Conservation (phyloP, 768 basidiomycete genomes). For the Amanita polypyramis region DNA sequence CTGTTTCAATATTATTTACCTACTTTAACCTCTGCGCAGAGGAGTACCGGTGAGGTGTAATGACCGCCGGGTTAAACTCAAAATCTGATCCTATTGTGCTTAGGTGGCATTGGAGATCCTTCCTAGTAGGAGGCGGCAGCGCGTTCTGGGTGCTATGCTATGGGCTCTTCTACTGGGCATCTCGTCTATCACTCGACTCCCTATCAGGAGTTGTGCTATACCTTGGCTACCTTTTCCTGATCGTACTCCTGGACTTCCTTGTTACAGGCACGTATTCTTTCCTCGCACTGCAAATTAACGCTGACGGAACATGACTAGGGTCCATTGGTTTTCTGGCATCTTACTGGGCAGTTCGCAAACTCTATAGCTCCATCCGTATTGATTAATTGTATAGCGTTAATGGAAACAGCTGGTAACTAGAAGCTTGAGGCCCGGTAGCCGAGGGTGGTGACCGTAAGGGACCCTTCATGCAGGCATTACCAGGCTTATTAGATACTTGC, state of each 20-base stretch:
- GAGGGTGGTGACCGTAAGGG: background rate
- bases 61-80: background rate
- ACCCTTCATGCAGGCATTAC: background rate
- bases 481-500: background rate
- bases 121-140: slow-evolving; percentile 85
- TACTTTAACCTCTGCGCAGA: slow-evolving; percentile 93
- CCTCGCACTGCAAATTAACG: background rate
- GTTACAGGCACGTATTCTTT: slow-evolving; percentile 53
- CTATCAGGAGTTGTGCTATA: slow-evolving; percentile 76
- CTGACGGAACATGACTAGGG: slow-evolving; percentile 30
- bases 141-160: slow-evolving; percentile 88
- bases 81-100: background rate
- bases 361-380: slow-evolving; percentile 78
- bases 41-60: slow-evolving; percentile 64
- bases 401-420: background rate
- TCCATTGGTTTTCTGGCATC: slow-evolving; percentile 88
- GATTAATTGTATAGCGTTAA: slow-evolving; percentile 29
- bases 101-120: slow-evolving; percentile 96
- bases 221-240: slow-evolving; percentile 81
- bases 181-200: slow-evolving; percentile 78
- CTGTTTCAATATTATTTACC: slow-evolving; percentile 79
- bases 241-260: slow-evolving; percentile 79
- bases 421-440: background rate
- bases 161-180: slow-evolving; percentile 82
- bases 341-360: slow-evolving; percentile 79